Conservation (phyloP, 2,329 filamentous ascomycete species). For the Scleromitrula shiraiana region DNA sequence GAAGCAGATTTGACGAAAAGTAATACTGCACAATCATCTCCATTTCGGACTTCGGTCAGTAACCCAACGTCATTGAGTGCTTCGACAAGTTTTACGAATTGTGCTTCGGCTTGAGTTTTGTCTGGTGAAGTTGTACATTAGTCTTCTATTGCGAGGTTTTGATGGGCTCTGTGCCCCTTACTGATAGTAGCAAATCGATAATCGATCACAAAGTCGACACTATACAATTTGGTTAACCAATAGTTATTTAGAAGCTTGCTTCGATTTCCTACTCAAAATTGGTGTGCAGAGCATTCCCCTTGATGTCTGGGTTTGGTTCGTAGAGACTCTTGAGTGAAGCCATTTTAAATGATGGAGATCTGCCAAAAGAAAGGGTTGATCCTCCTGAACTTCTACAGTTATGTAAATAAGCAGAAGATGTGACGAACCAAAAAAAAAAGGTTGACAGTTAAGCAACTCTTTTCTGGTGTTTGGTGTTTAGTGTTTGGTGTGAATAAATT, state of each 20-base stretch:
- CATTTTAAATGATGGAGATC: conserved; percentile 15
- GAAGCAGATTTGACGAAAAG: conserved; percentile 78
- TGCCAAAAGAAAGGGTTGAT: conserved; percentile 5
- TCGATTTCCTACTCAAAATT: conserved; percentile 37
- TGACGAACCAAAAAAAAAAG: conserved; percentile 5
- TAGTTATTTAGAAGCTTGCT: not conserved
- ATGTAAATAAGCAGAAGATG: not conserved
- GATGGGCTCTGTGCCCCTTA: conserved; percentile 29
- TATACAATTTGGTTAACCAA: conserved; percentile 23
- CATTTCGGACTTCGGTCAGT: conserved; percentile 77
- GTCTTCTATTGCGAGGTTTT: conserved; percentile 14
- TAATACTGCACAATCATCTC: conserved; percentile 65
- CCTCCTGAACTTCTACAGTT: not conserved
- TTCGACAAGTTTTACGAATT: conserved; percentile 71
- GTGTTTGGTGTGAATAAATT: too few relatives aligned
- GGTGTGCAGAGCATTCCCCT: conserved; percentile 22
- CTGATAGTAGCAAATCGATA: conserved; percentile 65
- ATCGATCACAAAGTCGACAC: conserved; percentile 83
- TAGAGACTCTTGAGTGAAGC: conserved; percentile 23
- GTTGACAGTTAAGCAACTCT: conserved; percentile 11
- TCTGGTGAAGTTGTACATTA: conserved; percentile 40
- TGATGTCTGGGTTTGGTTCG: conserved; percentile 15
- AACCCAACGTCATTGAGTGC: conserved; percentile 73
- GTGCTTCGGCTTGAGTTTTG: conserved; percentile 58
- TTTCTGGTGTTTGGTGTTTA: not conserved